Evolutionary conservation across 371 early-diverging fungal genomes (phyloP).

Genomic region (Apophysomyces trapeziformis): DNA sequence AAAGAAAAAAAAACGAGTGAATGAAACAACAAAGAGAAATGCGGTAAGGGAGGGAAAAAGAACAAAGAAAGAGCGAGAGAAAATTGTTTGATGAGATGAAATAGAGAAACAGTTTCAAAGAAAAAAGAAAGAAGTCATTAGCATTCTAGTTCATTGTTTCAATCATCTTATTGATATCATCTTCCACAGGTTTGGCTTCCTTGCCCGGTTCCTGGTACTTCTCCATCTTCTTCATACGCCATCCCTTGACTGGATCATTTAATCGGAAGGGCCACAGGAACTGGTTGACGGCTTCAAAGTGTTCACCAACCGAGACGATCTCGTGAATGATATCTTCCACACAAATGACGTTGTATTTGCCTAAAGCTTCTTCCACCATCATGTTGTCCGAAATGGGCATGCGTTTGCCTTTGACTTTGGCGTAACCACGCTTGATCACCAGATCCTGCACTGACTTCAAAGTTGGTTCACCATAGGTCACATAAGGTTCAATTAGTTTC

Average conservation of each 20-base stretch:
- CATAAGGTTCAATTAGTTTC: conserved; percentile 94
- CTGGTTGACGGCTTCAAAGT: conserved; percentile 80
- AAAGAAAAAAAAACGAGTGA: conserved; percentile 10
- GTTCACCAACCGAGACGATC: conserved; percentile 94
- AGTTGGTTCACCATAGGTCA: conserved; percentile 95
- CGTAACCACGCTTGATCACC: conserved; percentile 99
- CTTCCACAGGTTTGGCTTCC: conserved; percentile 85
- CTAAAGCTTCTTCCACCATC: conserved; percentile 93
- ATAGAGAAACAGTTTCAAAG: not conserved
- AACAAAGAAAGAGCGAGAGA: not conserved
- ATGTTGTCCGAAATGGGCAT: conserved; percentile 96
- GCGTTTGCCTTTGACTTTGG: conserved; percentile 92
- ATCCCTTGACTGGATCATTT: conserved; percentile 96
- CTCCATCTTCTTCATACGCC: conserved; percentile 91
- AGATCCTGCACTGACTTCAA: conserved; percentile 98
- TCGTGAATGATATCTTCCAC: conserved; percentile 99
- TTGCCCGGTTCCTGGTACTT: conserved; percentile 95
- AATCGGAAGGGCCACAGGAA: conserved; percentile 99
- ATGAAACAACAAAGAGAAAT: conserved; percentile 13
- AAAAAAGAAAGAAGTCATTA: conserved; percentile 11
- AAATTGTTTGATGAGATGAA: too few relatives aligned
- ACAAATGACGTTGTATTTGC: conserved; percentile 95
- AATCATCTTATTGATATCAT: conserved; percentile 94
- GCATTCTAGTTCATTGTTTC: conserved; percentile 91
- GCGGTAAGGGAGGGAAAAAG: not conserved